Evolutionary conservation across 306 rosid species (phyloP), one percentile per base, ranked within the genome.

Genomic region (Vigna reflexopilosa): DNA sequence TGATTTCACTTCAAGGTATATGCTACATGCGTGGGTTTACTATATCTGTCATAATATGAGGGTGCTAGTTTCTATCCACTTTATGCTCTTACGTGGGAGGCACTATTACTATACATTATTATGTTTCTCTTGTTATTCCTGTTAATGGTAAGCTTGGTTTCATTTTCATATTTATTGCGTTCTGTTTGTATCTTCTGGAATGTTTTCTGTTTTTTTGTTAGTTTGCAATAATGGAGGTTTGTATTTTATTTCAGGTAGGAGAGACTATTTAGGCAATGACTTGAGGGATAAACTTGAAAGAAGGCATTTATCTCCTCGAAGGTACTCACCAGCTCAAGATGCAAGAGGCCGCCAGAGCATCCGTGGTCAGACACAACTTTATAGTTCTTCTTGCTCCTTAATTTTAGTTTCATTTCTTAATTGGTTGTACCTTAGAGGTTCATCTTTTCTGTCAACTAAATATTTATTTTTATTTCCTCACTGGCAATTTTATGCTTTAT

Each of bases 211-310:
- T 63, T 75, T 75, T 58, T 19, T 63, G 66, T 81, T 64, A 19
- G 59, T 79, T 54, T 72, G 76, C 15, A 32, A 51, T 81, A 61
- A 55, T 61, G 51, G 61, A 82, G 75, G 49, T 66, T 83, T 50
- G 10, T 81, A 68, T 83, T 70, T 51, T 70, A 78, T 68, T 88
- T 81, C 80, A 95, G 99, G 96, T 77, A 85, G 90, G 82, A 85
- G 82, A 80, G 96, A 86, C 47, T 83, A 85, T 87, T 83, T 77
- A 75, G 91, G 84, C 44, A 74, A 82, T 86, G 97, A 95, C 83
- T 85, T 93, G 83, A 89, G 99, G 87, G 95, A 87, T 80, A 95
- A 80, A 87, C 93, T 92, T 83, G 97, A 84, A 20, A 82, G 93
- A 76, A 85, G 94, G 82, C 76, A 81, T 76, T 83, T 89, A 82